Evolutionary conservation across 495 filamentous ascomycete species (phyloP), one percentile per base, ranked within the genome.

Genomic region (Penicillium bovifimosum): DNA sequence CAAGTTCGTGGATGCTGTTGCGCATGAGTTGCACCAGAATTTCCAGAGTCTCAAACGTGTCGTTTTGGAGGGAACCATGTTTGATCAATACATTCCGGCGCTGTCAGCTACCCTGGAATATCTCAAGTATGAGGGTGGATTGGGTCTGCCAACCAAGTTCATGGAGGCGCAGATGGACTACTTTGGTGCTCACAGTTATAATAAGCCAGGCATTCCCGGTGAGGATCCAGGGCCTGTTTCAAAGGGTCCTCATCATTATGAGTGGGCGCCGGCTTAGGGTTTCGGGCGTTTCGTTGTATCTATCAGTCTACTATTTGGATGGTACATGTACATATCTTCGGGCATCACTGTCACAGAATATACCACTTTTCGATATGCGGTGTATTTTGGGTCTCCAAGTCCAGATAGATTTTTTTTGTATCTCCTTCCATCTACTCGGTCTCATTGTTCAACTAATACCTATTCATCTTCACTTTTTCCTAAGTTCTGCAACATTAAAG

Each of bases 81-180:
- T 71, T n/a, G 84, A 90, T 66, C 73, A 82, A 45, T 77, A 84
- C 52, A 74, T 86, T 8, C 86, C 86, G 3, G 74, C 80, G 11
- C 64, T 90, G 41, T 80, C 78, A 13, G 79, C 83, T 0, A 85
- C 75, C 1, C 55, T 90, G 39, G 87, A 88, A 64, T 90, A 86
- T 55, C 62, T 86, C 43, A 90, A 90, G 67, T 86, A 84, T 58
- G 74, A 68, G 36, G 76, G 72, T 10, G 79, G 78, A 3, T 73
- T 75, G 6, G 69, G 70, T 41, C 53, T 86, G 16, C 82, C 87
- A 5, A 87, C 85, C 9, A 75, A 80, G 59, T 89, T 89, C 58
- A 84, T 85, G 76, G 85, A 90, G 62, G 86, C 84, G 6, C 79
- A 90, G 66, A 72, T 89, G 73, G 84, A 90, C 62, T 88, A 81